Evolutionary conservation across 208 protist genomes (phyloP).

Genomic region (Trypanosoma vivax): DNA sequence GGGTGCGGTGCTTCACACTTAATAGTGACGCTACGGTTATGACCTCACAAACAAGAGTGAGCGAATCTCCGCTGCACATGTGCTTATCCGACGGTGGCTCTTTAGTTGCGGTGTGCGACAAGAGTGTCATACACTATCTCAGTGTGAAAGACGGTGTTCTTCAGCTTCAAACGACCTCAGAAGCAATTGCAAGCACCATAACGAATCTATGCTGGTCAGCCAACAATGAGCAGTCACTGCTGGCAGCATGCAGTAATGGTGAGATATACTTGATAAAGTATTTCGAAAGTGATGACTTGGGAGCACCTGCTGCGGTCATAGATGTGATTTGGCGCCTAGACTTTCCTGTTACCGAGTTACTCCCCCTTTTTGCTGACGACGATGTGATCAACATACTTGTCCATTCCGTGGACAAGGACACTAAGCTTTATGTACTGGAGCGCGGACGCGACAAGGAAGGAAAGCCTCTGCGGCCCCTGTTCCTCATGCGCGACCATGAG

Average conservation of each 20-base stretch:
- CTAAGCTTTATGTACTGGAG: constrained; percentile 77
- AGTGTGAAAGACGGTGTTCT: constrained; percentile 8
- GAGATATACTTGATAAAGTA: constrained; percentile 50
- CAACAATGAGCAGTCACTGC: constrained; percentile 20
- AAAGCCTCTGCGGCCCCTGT: constrained; percentile 53
- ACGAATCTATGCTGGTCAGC: constrained; percentile 26
- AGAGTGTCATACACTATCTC: constrained; percentile 11
- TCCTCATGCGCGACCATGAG: constrained; percentile 70
- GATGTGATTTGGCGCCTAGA: constrained; percentile 70
- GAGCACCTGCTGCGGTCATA: constrained; percentile 26
- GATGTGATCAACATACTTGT: constrained; percentile 62
- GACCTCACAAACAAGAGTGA: constrained; percentile 11
- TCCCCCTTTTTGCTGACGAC: constrained; percentile 36
- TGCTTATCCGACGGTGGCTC: constrained; percentile 12
- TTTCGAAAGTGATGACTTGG: constrained; percentile 17
- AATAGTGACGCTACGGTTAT: background rate
- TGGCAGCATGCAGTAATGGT: constrained; percentile 50
- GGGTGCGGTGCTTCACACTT: constrained; percentile 7
- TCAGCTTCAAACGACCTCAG: background rate
- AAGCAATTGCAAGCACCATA: constrained; percentile 10
- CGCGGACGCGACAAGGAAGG: constrained; percentile 46
- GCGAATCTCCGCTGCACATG: constrained; percentile 5
- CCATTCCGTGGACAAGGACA: constrained; percentile 76
- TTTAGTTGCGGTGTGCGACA: constrained; percentile 14
- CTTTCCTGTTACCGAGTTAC: constrained; percentile 54